Evolutionary conservation across 805 yeast genomes (phyloP), one percentile per base, ranked within the genome.

Genomic region (Starmerella tilneyi): DNA sequence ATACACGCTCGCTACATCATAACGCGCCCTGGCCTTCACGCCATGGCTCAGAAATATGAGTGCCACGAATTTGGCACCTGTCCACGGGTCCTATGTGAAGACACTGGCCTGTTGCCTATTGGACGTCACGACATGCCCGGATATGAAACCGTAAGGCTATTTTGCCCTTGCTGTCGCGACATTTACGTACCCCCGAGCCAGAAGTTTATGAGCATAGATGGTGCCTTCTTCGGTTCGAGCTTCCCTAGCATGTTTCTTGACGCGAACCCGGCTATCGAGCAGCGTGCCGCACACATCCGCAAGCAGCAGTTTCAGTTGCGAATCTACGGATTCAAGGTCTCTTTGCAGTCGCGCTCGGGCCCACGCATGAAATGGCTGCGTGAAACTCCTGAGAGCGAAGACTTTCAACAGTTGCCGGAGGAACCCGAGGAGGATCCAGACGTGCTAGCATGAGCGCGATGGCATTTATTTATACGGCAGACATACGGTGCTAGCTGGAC

Each of bases 311-410:
- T 57, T 60, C 81, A 83, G 41, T 72, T 86, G 58, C 83, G 79
- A 60, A 71, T 88, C 38, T 92, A 84, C 66, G 98, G 98, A 1
- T 92, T 92, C 69, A 75, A 75, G 54, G 71, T 92, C 23, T 76
- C 81, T 56, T 89, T 84, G 59, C 59, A 66, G 44, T 80, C 94
- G 36, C 67, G 73, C 24, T 72, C 82, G 39, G 98, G 98, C 0
- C 88, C 94, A n/a, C 74, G 97, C 55, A 92, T 92, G 97, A 74
- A 73, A 57, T 92, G 98, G 98, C 70, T 89, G 50, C 75, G 97
- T 56, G 78, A 77, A 61, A 69, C 74, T 52, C 97, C 97, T 3
- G 56, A 54, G 26, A 66, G 67, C 35, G 72, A 76, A 3, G 71
- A 66, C 16, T 75, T 69, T 34, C 88, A 82, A 56, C 63, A 73